Percentiles rank a stretch among this genome's conserved stretches.
Evolutionary conservation across 2,329 filamentous ascomycete genomes (phyloP).

Genomic region (Onygenales sp.): DNA sequence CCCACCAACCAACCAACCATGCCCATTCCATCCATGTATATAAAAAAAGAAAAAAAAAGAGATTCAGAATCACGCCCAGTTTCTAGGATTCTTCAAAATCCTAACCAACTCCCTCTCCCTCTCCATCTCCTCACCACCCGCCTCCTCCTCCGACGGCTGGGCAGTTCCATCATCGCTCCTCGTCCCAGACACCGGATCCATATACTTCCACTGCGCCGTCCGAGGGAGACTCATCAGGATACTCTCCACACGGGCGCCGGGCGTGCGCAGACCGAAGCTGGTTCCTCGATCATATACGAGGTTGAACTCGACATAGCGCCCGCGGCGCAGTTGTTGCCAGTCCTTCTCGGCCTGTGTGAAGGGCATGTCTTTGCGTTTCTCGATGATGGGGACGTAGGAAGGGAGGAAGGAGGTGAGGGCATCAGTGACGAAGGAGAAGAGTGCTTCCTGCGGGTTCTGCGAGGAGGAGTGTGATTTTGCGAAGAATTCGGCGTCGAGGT

Average conservation of each 20-base stretch:
- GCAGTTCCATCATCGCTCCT: constrained; percentile 21
- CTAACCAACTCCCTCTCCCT: constrained; percentile 71
- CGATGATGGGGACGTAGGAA: constrained; percentile 80
- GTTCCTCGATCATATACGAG: constrained; percentile 94
- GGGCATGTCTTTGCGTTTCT: constrained; percentile 82
- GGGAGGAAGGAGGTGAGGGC: constrained; percentile 81
- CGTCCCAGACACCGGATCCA: constrained; percentile 54
- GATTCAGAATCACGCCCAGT: constrained; percentile 50
- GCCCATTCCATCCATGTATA: no score
- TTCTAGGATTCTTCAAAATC: constrained; percentile 52
- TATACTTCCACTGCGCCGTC: constrained; percentile 91
- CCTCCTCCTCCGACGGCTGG: constrained; percentile 58
- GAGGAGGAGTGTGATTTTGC: constrained; percentile 31
- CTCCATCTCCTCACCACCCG: constrained; percentile 23
- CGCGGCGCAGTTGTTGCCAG: constrained; percentile 91
- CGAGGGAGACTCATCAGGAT: constrained; percentile 95
- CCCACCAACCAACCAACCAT: no score
- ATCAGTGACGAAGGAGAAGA: constrained; percentile 82
- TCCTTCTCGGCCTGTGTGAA: constrained; percentile 79
- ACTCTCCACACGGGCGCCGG: constrained; percentile 84
- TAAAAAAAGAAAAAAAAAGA: constrained; percentile 3
- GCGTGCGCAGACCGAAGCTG: constrained; percentile 86
- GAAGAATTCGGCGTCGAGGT: constrained; percentile 59
- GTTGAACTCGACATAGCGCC: constrained; percentile 98
- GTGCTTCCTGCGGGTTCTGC: constrained; percentile 77